These are phyloP conservation scores for Ottelia alismoides DNA, from an alignment of 106 monocot species.

Conservation along the genomic window DNA sequence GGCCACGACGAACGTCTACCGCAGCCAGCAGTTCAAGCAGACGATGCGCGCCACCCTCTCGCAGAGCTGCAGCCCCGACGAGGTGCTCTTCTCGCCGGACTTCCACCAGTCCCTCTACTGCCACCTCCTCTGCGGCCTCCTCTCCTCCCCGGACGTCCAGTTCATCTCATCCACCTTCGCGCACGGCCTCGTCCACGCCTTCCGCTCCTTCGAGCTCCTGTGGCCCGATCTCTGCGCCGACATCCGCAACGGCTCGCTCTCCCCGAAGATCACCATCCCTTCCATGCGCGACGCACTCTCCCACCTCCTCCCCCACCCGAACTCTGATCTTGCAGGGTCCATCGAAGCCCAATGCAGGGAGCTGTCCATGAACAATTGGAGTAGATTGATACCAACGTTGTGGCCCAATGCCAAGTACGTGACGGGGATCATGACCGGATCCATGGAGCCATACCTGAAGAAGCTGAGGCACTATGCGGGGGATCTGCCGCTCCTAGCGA, in stretches of 20 bases:
- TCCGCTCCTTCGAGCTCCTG: conserved; percentile 44
- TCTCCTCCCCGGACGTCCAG: conserved; percentile 56
- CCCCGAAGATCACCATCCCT: conserved; percentile 42
- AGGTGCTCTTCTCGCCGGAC: conserved; percentile 55
- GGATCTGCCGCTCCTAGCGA: conserved; percentile 35
- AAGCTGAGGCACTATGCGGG: conserved; percentile 63
- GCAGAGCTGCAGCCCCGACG: conserved; percentile 49
- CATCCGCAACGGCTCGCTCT: conserved; percentile 55
- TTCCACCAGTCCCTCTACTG: no score
- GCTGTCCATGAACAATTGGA: conserved; percentile 52
- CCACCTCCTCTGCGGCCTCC: no score
- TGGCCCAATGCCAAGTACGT: conserved; percentile 84
- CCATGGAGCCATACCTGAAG: no score
- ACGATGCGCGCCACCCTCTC: conserved; percentile 58
- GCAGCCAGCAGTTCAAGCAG: conserved; percentile 33
- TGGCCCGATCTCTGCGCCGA: conserved; percentile 53
- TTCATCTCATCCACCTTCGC: conserved; percentile 55
- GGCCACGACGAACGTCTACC: conserved; percentile 54
- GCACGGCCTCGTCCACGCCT: conserved; percentile 60
- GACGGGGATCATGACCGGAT: conserved; percentile 67
- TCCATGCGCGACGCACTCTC: conserved; percentile 49
- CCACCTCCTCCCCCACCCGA: conserved; percentile 27
- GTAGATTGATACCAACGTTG: conserved; percentile 47
- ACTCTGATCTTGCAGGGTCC: conserved; percentile 37
- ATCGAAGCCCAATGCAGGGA: conserved; percentile 34